Base-by-base conservation (phyloP, 371 early-diverging fungal genomes). In the Ordospora pajunii region DNA sequence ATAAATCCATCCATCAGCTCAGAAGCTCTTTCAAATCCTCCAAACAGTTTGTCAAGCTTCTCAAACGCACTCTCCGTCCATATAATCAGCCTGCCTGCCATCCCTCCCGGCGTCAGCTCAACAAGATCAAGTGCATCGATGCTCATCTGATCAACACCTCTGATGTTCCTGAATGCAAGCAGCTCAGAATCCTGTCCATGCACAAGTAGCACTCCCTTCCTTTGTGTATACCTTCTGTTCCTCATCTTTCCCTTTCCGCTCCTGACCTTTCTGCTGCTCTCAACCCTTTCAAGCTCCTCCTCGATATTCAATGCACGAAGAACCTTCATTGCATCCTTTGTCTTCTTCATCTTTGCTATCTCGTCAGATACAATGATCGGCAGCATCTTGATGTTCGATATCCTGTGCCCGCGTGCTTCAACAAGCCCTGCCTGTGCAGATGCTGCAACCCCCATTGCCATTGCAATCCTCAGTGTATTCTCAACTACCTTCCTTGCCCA, bases 31-130 rank as follows among this genome's bases (percentile, higher is more conserved):
- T 88, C 88, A 86, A 88, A 87, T 78, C 93, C 89, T 86, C 96
- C 96, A 87, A 90, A 97, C 84, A 98, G 87, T 81, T 89, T 87
- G 87, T 94, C 92, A 80, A 98, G 89, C 73, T 90, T 88, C 83
- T 90, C 90, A 85, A 97, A 92, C 76, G 97, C 97, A 71, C 88
- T 85, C 87, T 94, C 89, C 83, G 96, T 94, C 99, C 99, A 99
- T 90, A 99, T 92, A 87, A 95, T 88, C 88, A 99, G 94, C 86
- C 97, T 94, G 79, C 99, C 99, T 78, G 95, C 87, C 88, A 96
- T 94, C 85, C 96, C 96, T 88, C 99, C 99, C 74, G 99, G 99
- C 79, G 96, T 95, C 73, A 99, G 89, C 87, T 94, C 92, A 82
- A 96, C 89, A 84, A 99, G 87, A 91, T 95, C 94, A 76, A 99